phyloP scores from a whole-genome alignment of 225 moss, liverwort and hornwort genomes.

The Asterella californica region DNA sequence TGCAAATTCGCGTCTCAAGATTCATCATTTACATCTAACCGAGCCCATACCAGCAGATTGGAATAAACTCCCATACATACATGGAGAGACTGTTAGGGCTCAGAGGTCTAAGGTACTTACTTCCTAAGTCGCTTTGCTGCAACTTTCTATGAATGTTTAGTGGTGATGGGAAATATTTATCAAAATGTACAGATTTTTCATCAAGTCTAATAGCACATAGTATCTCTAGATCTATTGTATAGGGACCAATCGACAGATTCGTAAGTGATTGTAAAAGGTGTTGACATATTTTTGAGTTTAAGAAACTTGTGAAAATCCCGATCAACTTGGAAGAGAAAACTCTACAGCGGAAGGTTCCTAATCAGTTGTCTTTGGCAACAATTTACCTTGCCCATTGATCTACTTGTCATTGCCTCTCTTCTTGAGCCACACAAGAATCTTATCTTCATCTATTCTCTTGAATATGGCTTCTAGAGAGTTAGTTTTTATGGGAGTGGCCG shows the following conservation, averaged over 20 bases:
- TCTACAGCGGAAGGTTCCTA: background rate
- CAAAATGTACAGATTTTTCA: background rate
- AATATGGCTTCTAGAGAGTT: constrained; percentile 36
- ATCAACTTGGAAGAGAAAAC: background rate
- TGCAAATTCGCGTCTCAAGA: constrained; percentile 52
- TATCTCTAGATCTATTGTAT: background rate
- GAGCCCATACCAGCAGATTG: constrained; percentile 57
- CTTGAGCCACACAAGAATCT: constrained; percentile 47
- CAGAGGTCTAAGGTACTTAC: constrained; percentile 65
- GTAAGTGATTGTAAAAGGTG: background rate
- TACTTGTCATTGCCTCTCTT: constrained; percentile 40
- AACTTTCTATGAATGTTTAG: background rate
- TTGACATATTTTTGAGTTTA: background rate
- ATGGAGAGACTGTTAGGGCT: constrained; percentile 68
- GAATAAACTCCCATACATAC: constrained; percentile 55
- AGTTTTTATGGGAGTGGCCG: constrained; percentile 10
- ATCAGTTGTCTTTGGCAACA: background rate
- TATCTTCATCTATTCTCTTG: constrained; percentile 44
- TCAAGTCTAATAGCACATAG: background rate
- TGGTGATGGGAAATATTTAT: background rate
- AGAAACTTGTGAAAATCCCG: background rate
- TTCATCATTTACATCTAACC: constrained; percentile 53
- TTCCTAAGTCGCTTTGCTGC: background rate
- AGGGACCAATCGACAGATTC: background rate
- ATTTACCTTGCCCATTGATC: constrained; percentile 38